These are phyloP conservation scores for Saccharomycopsis amapae DNA, from an alignment of 805 yeast species.

Conservation along the genomic window DNA sequence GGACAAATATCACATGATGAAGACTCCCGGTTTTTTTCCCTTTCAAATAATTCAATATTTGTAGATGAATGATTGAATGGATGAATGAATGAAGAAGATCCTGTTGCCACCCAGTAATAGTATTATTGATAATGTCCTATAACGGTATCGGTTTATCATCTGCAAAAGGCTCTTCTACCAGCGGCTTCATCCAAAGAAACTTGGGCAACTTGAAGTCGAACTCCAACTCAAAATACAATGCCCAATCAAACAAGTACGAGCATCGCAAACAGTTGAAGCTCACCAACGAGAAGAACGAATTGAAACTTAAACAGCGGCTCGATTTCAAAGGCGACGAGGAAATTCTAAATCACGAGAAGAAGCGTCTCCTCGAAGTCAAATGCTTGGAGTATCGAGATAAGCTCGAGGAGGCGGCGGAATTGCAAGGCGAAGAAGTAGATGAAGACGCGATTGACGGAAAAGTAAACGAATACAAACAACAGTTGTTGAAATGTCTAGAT, in stretches of 20 bases:
- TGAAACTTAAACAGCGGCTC: neutral
- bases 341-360: neutral
- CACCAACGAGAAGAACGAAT: neutral
- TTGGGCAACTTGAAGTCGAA: no score
- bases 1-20: no score
- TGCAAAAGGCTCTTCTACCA: constrained; percentile 30
- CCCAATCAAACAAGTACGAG: no score
- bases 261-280: neutral
- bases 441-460: neutral
- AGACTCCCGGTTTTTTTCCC: neutral
- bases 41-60: no score
- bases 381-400: constrained; percentile 1
- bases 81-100: neutral
- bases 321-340: neutral
- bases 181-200: constrained; percentile 29
- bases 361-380: neutral
- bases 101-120: neutral
- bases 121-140: constrained; percentile 25
- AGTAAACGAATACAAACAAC: neutral
- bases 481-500: neutral
- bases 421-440: neutral
- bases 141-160: constrained; percentile 32
- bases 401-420: neutral
- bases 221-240: no score
- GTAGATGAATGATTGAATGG: no score